These are phyloP conservation scores for Lentinus tigrinus DNA, from an alignment of 768 basidiomycete genomes.

Conservation along the genomic window DNA sequence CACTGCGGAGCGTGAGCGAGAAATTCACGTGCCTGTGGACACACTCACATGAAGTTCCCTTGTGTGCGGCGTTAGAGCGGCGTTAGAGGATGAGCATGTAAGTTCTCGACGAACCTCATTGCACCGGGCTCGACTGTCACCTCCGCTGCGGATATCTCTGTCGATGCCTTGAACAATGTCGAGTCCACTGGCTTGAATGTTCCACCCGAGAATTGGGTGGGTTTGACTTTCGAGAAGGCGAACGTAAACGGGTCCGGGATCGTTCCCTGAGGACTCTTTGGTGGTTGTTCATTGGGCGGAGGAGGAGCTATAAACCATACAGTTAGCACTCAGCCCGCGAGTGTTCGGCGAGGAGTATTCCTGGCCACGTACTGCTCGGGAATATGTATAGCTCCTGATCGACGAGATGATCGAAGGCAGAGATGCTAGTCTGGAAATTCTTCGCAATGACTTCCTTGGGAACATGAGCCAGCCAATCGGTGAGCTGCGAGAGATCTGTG, in stretches of 20 bases:
- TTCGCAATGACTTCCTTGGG: constrained; percentile 39
- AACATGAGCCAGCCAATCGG: constrained; percentile 32
- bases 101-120: constrained; percentile 46
- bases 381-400: constrained; percentile 31
- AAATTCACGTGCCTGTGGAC: neutral
- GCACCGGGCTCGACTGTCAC: constrained; percentile 57
- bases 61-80: constrained; percentile 14
- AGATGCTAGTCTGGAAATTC: constrained; percentile 30
- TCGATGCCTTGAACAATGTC: constrained; percentile 46
- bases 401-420: constrained; percentile 32
- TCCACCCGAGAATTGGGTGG: constrained; percentile 47
- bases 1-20: constrained; percentile 39
- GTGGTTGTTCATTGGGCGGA: constrained; percentile 33
- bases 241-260: constrained; percentile 45
- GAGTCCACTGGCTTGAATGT: constrained; percentile 50
- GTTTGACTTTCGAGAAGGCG: constrained; percentile 44
- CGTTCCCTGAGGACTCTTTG: constrained; percentile 41
- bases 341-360: neutral
- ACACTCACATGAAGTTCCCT: constrained; percentile 54
- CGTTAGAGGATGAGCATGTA: neutral
- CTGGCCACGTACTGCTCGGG: constrained; percentile 24
- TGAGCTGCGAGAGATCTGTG: constrained; percentile 24
- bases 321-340: neutral
- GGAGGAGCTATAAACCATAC: constrained; percentile 32
- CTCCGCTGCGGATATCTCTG: constrained; percentile 50